A percentile compares a stretch with the other conserved stretches of the same genome.
Conservation (phyloP, 108 stramenopile species). For the Fragilaria crotonensis region DNA sequence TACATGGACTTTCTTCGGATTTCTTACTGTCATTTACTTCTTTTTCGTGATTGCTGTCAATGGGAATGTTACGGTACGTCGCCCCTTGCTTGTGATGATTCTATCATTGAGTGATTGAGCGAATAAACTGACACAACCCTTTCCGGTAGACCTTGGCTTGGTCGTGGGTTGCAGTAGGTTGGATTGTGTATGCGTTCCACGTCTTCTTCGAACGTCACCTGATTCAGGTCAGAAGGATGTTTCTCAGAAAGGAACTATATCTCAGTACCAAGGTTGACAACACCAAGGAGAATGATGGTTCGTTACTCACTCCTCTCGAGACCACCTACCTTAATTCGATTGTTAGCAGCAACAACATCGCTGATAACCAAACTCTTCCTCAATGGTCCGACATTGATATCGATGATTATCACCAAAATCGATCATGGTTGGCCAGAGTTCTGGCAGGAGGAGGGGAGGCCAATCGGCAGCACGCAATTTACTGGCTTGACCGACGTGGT, state of each 20-base stretch:
- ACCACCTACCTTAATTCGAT: neutral
- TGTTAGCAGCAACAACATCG: neutral
- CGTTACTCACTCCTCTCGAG: too few species aligned
- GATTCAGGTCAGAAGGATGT: neutral
- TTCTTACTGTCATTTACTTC: constrained; percentile 13
- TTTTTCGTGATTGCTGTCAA: constrained; percentile 8
- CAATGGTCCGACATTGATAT: constrained; percentile 20
- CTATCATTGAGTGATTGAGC: too few species aligned
- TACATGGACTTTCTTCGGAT: constrained; percentile 25
- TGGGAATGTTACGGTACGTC: constrained; percentile 8
- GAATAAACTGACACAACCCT: neutral
- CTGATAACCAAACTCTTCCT: constrained; percentile 3
- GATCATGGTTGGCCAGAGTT: constrained; percentile 6
- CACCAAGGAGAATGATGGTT: too few species aligned
- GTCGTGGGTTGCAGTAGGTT: constrained; percentile 26
- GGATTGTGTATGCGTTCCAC: constrained; percentile 11
- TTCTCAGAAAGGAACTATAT: neutral
- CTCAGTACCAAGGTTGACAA: too few species aligned
- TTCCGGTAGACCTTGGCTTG: constrained; percentile 17
- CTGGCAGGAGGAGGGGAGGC: constrained; percentile 7
- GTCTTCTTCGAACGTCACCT: constrained; percentile 14
- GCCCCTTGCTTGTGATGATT: too few species aligned
- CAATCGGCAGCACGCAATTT: constrained; percentile 23
- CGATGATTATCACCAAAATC: constrained; percentile 9
- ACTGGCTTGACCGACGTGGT: constrained; percentile 23